Evolutionary conservation across 495 filamentous ascomycete genomes (phyloP), one percentile per base, ranked within the genome.

Genomic region (Podospora pseudopauciseta): DNA sequence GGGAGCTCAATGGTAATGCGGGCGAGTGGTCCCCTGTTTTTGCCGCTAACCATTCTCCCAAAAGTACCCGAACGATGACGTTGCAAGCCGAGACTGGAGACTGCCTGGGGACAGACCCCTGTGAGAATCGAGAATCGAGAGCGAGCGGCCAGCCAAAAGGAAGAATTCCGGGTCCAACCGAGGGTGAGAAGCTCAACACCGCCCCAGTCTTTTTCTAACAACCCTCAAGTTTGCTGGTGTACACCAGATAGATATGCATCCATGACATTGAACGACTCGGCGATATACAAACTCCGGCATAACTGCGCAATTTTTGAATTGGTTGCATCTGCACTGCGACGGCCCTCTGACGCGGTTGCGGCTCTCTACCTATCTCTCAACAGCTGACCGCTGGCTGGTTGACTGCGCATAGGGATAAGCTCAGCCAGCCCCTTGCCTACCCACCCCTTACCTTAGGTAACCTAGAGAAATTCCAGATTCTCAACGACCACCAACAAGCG

Each of bases 61-160:
- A 58, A 58, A 58, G 55, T 20, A 26, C 55, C 55, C 55, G 9
- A 49, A 11, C 39, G 55, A 58, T 58, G 55, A 58, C 55, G 55
- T 58, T 58, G 55, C 55, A 19, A 58, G 55, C 55, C 55, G 55
- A 58, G 23, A 23, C 23, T 23, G 23, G 23, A 58, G 16, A 3
- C 55, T 58, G 39, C 39, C 39, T 49, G 39, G 39, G 39, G 39
- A 49, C 4, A 5, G 39, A 49, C 39, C 39, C 39, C 39, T 49
- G 39, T 49, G 13, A 49, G 13, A 49, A 49, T 49, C 39, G 9
- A 49, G 39, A 49, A 16, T 23, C 23, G 23, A 23, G 23, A 23
- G 23, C 23, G 23, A 1, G 30, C 30, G 4, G 4, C 39, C 39
- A 49, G 39, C 6, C 2, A 49, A 49, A 49, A 49, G 13, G 39